Conservation (phyloP, 192 early-diverging fungal genomes). For the Spizellomyces sp. region DNA sequence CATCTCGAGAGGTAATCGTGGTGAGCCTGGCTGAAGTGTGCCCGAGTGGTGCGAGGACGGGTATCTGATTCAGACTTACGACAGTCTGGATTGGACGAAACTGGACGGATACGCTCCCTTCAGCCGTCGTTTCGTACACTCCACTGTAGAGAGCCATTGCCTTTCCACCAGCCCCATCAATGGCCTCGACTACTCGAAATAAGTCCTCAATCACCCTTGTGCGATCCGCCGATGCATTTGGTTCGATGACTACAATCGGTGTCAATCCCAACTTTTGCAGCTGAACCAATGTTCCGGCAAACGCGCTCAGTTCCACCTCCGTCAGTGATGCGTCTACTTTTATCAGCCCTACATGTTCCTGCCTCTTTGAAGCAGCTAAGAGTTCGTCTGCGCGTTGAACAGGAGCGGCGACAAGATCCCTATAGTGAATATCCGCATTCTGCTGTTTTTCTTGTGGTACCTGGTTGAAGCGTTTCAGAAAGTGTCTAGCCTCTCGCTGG, state of each 20-base stretch:
- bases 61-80: slow-evolving; percentile 67
- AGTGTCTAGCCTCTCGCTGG: slow-evolving; percentile 65
- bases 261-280: slow-evolving; percentile 66
- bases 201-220: slow-evolving; percentile 54
- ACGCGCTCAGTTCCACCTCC: slow-evolving; percentile 33
- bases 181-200: slow-evolving; percentile 63
- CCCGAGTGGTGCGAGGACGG: slow-evolving; percentile 54
- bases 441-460: background rate
- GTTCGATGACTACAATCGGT: slow-evolving; percentile 66
- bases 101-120: slow-evolving; percentile 38
- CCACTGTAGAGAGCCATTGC: slow-evolving; percentile 73
- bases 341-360: slow-evolving; percentile 60
- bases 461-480: slow-evolving; percentile 53
- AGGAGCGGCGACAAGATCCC: background rate
- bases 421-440: slow-evolving; percentile 6
- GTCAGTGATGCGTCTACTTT: slow-evolving; percentile 58
- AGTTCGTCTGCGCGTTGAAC: background rate
- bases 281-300: slow-evolving; percentile 63
- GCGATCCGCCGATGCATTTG: background rate
- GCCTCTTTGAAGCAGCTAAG: background rate
- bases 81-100: slow-evolving; percentile 56
- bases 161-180: slow-evolving; percentile 73
- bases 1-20: slow-evolving; percentile 46
- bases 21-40: background rate
- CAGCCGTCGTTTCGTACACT: slow-evolving; percentile 32